These are phyloP conservation scores for Sedum album DNA, from an alignment of 164 flowering plant genomes.

Conservation along the genomic window DNA sequence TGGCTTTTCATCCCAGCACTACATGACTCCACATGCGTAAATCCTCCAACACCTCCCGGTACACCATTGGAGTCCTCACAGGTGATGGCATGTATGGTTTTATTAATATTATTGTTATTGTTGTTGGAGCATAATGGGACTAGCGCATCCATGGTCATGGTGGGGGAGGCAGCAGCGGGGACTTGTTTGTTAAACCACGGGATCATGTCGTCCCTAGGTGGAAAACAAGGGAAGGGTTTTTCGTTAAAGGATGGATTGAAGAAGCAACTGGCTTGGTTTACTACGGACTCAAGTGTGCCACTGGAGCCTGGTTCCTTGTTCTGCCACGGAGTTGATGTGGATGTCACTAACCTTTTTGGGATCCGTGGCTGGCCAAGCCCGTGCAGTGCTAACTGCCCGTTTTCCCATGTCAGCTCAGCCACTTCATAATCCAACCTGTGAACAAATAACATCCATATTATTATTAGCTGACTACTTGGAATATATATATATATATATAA, in stretches of 20 bases:
- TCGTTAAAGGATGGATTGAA: slow-evolving; percentile 1
- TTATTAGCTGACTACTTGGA: too few species aligned
- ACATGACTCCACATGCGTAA: background rate
- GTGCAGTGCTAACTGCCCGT: slow-evolving; percentile 76
- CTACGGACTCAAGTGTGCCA: slow-evolving; percentile 86
- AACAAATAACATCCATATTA: background rate
- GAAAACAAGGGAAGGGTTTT: slow-evolving; percentile 4
- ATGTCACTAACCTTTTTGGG: slow-evolving; percentile 16
- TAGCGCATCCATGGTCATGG: slow-evolving; percentile 44
- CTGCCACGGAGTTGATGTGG: background rate
- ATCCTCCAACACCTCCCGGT: slow-evolving; percentile 10
- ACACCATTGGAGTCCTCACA: slow-evolving; percentile 14
- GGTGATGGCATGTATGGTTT: background rate
- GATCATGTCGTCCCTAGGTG: slow-evolving; percentile 18
- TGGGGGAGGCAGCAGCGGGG: slow-evolving; percentile 14
- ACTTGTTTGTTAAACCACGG: slow-evolving; percentile 34
- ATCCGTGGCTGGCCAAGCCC: slow-evolving; percentile 54
- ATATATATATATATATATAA: too few species aligned
- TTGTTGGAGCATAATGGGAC: slow-evolving; percentile 43
- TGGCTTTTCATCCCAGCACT: background rate
- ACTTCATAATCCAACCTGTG: slow-evolving; percentile 65
- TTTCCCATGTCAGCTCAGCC: slow-evolving; percentile 86
- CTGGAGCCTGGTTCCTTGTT: slow-evolving; percentile 37
- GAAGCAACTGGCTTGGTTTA: slow-evolving; percentile 52
- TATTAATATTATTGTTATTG: slow-evolving; percentile 10